These are phyloP conservation scores for Pochonia chlamydosporia DNA, from an alignment of 2,329 filamentous ascomycete genomes.

Conservation along the genomic window DNA sequence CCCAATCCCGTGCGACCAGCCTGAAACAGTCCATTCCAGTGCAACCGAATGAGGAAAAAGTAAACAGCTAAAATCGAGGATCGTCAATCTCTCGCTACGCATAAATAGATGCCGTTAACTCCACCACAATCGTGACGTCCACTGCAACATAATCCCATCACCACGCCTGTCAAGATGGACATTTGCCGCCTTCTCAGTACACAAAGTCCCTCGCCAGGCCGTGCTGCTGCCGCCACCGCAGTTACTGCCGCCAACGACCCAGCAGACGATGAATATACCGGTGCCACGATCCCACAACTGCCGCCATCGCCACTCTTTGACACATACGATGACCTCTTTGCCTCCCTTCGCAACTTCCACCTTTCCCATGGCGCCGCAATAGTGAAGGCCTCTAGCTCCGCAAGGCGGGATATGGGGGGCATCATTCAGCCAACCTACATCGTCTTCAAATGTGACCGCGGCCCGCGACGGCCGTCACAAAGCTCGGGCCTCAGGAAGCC, in stretches of 20 bases:
- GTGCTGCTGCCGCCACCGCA: not conserved
- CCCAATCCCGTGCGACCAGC: too few species aligned
- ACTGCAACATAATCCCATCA: too few species aligned
- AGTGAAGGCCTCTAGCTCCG: slow-evolving; percentile 3
- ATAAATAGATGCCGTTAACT: too few species aligned
- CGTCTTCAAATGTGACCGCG: slow-evolving; percentile 1
- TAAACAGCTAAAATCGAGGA: too few species aligned
- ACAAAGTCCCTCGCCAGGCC: slow-evolving; percentile 4
- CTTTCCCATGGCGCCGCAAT: slow-evolving; percentile 2
- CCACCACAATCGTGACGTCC: too few species aligned
- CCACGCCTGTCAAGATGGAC: too few species aligned
- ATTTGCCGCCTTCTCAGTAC: too few species aligned
- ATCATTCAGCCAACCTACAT: slow-evolving; percentile 2
- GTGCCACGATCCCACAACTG: slow-evolving; percentile 4
- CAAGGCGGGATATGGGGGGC: slow-evolving; percentile 4
- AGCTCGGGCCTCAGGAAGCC: not conserved
- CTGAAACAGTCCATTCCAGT: too few species aligned
- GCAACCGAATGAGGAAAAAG: too few species aligned
- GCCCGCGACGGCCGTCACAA: not conserved
- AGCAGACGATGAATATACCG: slow-evolving; percentile 3
- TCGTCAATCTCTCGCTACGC: too few species aligned
- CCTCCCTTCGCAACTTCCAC: slow-evolving; percentile 1
- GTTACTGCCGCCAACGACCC: slow-evolving; percentile 4
- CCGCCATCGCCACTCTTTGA: slow-evolving; percentile 3
- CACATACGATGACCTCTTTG: slow-evolving; percentile 4